These are phyloP conservation scores for Dictyostelium citrinum DNA, from an alignment of 78 protist species.

Conservation along the genomic window DNA sequence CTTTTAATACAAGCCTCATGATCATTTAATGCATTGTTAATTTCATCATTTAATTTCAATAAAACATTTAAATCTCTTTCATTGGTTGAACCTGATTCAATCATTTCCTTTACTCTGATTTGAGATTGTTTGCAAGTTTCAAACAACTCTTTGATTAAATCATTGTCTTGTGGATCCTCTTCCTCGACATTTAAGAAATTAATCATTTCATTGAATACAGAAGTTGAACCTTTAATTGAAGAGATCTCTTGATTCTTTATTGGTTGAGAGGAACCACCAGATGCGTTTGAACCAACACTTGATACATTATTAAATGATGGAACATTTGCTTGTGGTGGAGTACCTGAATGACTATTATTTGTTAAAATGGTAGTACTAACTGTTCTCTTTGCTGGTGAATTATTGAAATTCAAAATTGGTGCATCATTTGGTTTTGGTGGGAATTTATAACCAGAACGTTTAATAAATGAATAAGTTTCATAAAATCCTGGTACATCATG, in stretches of 20 bases:
- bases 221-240: constrained; percentile 38
- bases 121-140: constrained; percentile 32
- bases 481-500: constrained; percentile 55
- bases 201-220: constrained; percentile 58
- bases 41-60: constrained; percentile 39
- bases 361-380: neutral
- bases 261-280: neutral
- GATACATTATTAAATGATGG: neutral
- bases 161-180: constrained; percentile 57
- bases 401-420: constrained; percentile 49
- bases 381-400: constrained; percentile 4
- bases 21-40: constrained; percentile 24
- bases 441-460: constrained; percentile 57
- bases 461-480: constrained; percentile 46
- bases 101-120: constrained; percentile 31
- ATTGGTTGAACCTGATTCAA: constrained; percentile 16
- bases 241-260: constrained; percentile 50
- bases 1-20: constrained; percentile 11
- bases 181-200: constrained; percentile 58
- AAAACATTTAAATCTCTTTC: constrained; percentile 26
- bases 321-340: neutral
- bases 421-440: constrained; percentile 64
- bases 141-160: constrained; percentile 30
- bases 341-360: neutral
- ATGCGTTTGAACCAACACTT: neutral